phyloP scores from a whole-genome alignment of 352 stramenopile species.

The Phytophthora podocarpi region DNA sequence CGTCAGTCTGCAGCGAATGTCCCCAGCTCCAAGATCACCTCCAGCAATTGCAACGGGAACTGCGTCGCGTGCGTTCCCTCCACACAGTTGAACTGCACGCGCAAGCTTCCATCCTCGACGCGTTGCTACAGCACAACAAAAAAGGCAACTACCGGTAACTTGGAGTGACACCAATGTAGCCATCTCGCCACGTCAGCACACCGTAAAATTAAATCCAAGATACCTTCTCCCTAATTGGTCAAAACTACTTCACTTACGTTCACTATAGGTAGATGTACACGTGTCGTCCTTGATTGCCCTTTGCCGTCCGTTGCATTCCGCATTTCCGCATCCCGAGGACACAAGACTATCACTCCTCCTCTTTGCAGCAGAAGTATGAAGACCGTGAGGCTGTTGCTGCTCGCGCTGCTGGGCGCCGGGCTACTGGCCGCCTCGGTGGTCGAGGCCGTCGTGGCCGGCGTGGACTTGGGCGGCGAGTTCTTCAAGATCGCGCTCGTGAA shows the following conservation, averaged over 20 bases:
- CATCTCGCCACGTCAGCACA: constrained; percentile 28
- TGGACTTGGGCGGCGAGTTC: constrained; percentile 96
- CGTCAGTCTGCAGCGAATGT: constrained; percentile 27
- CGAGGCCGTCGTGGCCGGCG: constrained; percentile 72
- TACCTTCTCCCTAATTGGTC: constrained; percentile 15
- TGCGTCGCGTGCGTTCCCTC: constrained; percentile 32
- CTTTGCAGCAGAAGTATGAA: constrained; percentile 26
- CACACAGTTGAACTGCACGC: constrained; percentile 44
- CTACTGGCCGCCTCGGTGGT: constrained; percentile 40
- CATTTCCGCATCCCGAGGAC: constrained; percentile 23
- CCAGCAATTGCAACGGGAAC: constrained; percentile 22
- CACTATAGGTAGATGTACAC: constrained; percentile 23
- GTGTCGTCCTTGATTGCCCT: constrained; percentile 24
- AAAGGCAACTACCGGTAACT: too few species aligned
- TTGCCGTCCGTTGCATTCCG: constrained; percentile 23
- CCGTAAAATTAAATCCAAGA: too few species aligned
- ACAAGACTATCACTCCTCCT: constrained; percentile 39
- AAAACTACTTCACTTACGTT: constrained; percentile 12
- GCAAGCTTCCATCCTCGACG: constrained; percentile 31
- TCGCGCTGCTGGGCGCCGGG: constrained; percentile 39
- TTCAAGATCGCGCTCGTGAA: constrained; percentile 90
- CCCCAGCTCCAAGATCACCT: constrained; percentile 27
- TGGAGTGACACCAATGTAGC: constrained; percentile 27
- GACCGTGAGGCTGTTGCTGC: constrained; percentile 32
- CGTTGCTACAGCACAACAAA: constrained; percentile 18